Conservation (phyloP, 805 yeast genomes). For the Starmerella etchellsii region DNA sequence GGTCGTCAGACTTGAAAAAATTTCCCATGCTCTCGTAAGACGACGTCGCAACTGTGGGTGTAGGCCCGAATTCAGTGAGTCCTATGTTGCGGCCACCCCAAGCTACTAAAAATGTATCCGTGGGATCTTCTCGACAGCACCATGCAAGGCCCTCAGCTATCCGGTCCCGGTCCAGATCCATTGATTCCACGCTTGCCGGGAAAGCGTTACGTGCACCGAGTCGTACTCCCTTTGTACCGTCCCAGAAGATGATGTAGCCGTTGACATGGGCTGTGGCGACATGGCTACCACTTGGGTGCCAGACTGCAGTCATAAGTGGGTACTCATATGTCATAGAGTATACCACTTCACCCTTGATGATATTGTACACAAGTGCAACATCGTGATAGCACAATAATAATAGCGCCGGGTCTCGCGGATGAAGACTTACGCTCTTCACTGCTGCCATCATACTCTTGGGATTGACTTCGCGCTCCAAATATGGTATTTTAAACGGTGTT, state of each 20-base stretch:
- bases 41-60: slow-evolving; percentile 67
- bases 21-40: slow-evolving; percentile 73
- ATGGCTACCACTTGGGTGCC: slow-evolving; percentile 91
- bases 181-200: slow-evolving; percentile 16
- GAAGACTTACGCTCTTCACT: slow-evolving; percentile 58
- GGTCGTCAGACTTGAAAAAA: slow-evolving; percentile 44
- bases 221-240: slow-evolving; percentile 59
- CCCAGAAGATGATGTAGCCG: slow-evolving; percentile 87
- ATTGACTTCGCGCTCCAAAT: slow-evolving; percentile 47
- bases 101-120: slow-evolving; percentile 57
- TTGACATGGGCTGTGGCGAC: slow-evolving; percentile 67
- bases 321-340: slow-evolving; percentile 41
- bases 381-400: slow-evolving; percentile 60
- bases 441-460: slow-evolving; percentile 50
- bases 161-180: slow-evolving; percentile 14
- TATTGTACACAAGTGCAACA: slow-evolving; percentile 54
- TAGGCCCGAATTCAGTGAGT: slow-evolving; percentile 61
- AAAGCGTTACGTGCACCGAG: slow-evolving; percentile 54
- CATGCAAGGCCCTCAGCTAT: slow-evolving; percentile 36
- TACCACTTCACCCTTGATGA: slow-evolving; percentile 45
- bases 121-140: slow-evolving; percentile 73
- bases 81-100: slow-evolving; percentile 14
- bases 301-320: slow-evolving; percentile 45
- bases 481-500: slow-evolving; percentile 55
- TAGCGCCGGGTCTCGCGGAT: slow-evolving; percentile 80